Evolutionary conservation across 2,329 filamentous ascomycete genomes (phyloP).

Genomic region (Mycocentrospora acerina): DNA sequence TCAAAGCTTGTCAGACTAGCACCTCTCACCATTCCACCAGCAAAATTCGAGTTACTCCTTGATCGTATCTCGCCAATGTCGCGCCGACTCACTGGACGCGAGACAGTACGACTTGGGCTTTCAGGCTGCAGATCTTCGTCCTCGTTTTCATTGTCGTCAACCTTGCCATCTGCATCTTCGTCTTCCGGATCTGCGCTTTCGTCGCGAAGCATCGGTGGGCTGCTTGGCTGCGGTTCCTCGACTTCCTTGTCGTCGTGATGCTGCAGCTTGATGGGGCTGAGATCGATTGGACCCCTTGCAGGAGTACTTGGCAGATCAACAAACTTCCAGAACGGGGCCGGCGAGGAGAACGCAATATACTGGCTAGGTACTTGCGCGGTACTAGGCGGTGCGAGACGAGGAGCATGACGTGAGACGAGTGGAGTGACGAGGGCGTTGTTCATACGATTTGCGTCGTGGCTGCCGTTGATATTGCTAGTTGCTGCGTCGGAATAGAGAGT

Average conservation of each 20-base stretch:
- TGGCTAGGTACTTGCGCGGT: constrained; percentile 80
- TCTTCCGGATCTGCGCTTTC: constrained; percentile 32
- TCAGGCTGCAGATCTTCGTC: constrained; percentile 38
- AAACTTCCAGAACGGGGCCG: constrained; percentile 87
- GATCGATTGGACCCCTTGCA: constrained; percentile 45
- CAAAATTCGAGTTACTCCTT: constrained; percentile 35
- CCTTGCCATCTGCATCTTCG: constrained; percentile 26
- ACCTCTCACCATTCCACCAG: constrained; percentile 39
- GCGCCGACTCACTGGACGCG: constrained; percentile 38
- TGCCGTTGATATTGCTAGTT: constrained; percentile 32
- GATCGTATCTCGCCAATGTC: constrained; percentile 29
- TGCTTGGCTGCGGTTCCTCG: constrained; percentile 38
- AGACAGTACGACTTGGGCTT: constrained; percentile 38
- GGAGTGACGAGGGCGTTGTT: constrained; percentile 59
- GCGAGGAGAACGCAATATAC: constrained; percentile 82
- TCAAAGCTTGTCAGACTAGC: constrained; percentile 39
- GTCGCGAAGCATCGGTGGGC: constrained; percentile 33
- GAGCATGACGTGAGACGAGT: constrained; percentile 71
- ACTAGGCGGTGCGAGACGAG: constrained; percentile 74
- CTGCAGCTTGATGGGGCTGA: constrained; percentile 40
- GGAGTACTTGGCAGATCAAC: constrained; percentile 76
- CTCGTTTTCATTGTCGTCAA: constrained; percentile 32
- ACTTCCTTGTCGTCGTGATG: constrained; percentile 33
- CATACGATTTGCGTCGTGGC: constrained; percentile 26
- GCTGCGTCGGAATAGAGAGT: constrained; percentile 39